Evolutionary conservation across 2,329 filamentous ascomycete genomes (phyloP), one percentile per base, ranked within the genome.

Genomic region (Apiospora pterosperma): DNA sequence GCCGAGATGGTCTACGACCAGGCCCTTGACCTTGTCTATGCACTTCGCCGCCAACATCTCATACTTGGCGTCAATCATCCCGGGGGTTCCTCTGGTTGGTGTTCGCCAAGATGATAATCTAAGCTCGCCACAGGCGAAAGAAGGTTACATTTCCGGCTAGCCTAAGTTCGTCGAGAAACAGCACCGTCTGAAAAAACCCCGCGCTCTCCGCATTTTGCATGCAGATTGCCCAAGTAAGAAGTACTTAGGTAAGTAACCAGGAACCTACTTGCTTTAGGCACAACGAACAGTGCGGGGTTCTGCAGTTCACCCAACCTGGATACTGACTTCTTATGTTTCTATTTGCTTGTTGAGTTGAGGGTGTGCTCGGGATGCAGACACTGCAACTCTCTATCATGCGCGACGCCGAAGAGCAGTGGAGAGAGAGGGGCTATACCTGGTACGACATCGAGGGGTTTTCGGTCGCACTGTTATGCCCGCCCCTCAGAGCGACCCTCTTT

Each of bases 1-100:
- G 36, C 70, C 71, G 38, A 74, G 69, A 28, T 68, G 68, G 63
- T 73, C 69, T 11, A 68, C 64, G 59, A 71, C 42, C 28, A 74
- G 68, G 55, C 72, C 67, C 11, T 70, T 69, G 21, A 74, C 67
- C 62, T 71, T 70, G 7, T 62, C 63, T 25, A 71, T 61, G n/a
- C 66, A 62, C 3, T 36, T 52, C 19, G 39, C 61, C 10, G 59
- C 25, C 8, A 71, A 61, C 36, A 66, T 64, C 7, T 67, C 66
- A 28, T 71, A 71, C 23, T 62, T 67, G 19, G 66, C 62, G 7
- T 69, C 63, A 34, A 67, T 16, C 44, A n/a, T 52, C 25, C 6
- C 11, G 44, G 2, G 16, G 25, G 5, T 19, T 52, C 1, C 19
- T 31, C 14, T 16, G 19, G 44, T 7, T 8, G 4, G 44, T 52